These are phyloP conservation scores for Cladophialophora chaetospira DNA, from an alignment of 2,329 filamentous ascomycete species.

Conservation along the genomic window DNA sequence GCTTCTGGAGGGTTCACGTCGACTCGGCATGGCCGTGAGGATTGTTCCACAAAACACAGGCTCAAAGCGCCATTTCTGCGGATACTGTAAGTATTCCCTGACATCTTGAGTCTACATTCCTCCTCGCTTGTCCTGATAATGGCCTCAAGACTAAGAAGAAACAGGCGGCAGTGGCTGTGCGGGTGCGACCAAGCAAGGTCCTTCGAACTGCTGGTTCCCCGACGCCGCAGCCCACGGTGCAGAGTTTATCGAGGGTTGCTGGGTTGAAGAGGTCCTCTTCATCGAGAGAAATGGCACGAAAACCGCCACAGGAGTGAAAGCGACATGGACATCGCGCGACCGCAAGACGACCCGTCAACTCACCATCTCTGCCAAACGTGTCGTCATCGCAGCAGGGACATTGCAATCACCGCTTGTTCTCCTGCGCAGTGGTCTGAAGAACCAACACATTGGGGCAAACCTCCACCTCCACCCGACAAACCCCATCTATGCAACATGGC, in stretches of 20 bases:
- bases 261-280: constrained; percentile 71
- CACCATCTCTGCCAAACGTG: constrained; percentile 74
- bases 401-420: constrained; percentile 77
- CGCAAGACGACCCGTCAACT: constrained; percentile 62
- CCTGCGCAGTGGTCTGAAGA: constrained; percentile 75
- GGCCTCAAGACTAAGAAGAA: no score
- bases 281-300: constrained; percentile 47
- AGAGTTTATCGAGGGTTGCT: constrained; percentile 79
- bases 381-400: constrained; percentile 76
- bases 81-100: constrained; percentile 63
- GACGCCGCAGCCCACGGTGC: constrained; percentile 78
- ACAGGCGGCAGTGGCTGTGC: no score
- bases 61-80: constrained; percentile 72
- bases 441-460: constrained; percentile 78
- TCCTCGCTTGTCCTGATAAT: no score
- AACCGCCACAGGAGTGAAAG: constrained; percentile 70
- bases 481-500: constrained; percentile 27
- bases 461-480: constrained; percentile 75
- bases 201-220: constrained; percentile 73
- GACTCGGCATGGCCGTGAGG: constrained; percentile 70
- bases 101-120: no score
- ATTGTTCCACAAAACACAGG: constrained; percentile 79
- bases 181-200: constrained; percentile 74
- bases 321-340: constrained; percentile 74
- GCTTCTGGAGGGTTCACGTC: constrained; percentile 73